Evolutionary conservation across 306 rosid species (phyloP).

Genomic region (Quercus variabilis): DNA sequence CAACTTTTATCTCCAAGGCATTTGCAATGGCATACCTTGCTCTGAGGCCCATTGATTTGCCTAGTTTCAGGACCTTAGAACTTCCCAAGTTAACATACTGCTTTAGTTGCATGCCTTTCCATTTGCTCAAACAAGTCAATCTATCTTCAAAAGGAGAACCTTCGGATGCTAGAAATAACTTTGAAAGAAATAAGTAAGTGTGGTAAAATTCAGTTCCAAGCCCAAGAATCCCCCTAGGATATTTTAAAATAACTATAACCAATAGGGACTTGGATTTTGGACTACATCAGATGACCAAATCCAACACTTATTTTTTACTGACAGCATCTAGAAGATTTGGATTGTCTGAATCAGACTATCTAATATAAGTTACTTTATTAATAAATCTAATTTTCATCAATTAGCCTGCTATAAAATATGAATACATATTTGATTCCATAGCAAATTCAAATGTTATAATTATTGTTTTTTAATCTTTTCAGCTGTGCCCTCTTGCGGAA

Average conservation of each 20-base stretch:
- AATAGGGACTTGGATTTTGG: too few relatives aligned
- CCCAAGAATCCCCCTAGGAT: too few relatives aligned
- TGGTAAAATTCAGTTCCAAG: too few relatives aligned
- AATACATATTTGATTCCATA: neutral
- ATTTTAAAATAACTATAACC: too few relatives aligned
- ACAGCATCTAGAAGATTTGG: neutral
- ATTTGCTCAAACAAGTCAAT: neutral
- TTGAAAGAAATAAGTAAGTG: too few relatives aligned
- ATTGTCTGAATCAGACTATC: neutral
- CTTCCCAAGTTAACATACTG: neutral
- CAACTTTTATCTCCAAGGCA: neutral
- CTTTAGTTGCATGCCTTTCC: neutral
- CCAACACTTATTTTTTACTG: neutral
- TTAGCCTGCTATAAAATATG: neutral
- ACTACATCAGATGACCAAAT: neutral
- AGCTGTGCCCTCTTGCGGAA: conserved; percentile 56
- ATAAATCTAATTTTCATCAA: neutral
- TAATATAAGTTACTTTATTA: neutral
- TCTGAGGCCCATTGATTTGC: neutral
- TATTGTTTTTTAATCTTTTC: conserved; percentile 28
- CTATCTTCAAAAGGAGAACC: too few relatives aligned
- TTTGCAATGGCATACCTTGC: neutral
- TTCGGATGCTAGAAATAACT: too few relatives aligned
- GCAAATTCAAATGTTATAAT: neutral
- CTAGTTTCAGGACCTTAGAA: neutral